Percentiles rank a stretch among this genome's conserved stretches.
These are phyloP conservation scores for Lycium barbarum DNA, from an alignment of 257 asterid genomes.

Conservation along the genomic window DNA sequence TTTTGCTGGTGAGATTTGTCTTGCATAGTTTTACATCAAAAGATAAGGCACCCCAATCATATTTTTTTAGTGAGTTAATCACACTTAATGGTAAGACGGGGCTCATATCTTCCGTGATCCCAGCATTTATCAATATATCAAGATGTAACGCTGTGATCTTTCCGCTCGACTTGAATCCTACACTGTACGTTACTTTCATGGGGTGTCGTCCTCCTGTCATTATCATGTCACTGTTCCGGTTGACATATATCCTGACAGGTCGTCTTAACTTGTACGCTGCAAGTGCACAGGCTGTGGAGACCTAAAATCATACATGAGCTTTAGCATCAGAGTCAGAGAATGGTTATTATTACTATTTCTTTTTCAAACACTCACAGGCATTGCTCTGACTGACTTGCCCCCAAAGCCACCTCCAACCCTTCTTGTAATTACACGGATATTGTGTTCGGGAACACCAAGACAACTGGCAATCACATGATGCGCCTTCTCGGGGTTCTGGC, in stretches of 20 bases:
- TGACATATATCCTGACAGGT: conserved; percentile 55
- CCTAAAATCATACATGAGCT: conserved; percentile 43
- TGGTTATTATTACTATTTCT: no score
- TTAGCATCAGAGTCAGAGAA: no score
- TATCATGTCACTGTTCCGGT: conserved; percentile 54
- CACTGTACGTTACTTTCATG: conserved; percentile 69
- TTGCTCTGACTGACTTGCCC: conserved; percentile 68
- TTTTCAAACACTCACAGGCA: conserved; percentile 54
- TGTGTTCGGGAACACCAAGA: no score
- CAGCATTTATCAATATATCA: conserved; percentile 69
- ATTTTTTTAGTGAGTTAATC: conserved; percentile 54
- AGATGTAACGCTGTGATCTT: conserved; percentile 75
- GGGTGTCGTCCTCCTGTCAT: conserved; percentile 82
- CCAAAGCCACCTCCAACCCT: conserved; percentile 88
- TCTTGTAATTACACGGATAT: conserved; percentile 46
- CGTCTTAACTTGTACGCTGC: conserved; percentile 72
- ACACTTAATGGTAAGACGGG: conserved; percentile 55
- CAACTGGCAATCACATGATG: no score
- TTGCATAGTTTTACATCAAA: conserved; percentile 68
- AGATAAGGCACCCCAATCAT: conserved; percentile 28
- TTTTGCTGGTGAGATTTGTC: conserved; percentile 64
- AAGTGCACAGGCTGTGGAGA: conserved; percentile 75
- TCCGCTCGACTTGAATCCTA: conserved; percentile 70
- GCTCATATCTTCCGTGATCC: conserved; percentile 59
- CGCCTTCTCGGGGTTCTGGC: no score